These are phyloP conservation scores for Hyaloperonospora brassicae DNA, from an alignment of 352 stramenopile genomes.

Conservation along the genomic window DNA sequence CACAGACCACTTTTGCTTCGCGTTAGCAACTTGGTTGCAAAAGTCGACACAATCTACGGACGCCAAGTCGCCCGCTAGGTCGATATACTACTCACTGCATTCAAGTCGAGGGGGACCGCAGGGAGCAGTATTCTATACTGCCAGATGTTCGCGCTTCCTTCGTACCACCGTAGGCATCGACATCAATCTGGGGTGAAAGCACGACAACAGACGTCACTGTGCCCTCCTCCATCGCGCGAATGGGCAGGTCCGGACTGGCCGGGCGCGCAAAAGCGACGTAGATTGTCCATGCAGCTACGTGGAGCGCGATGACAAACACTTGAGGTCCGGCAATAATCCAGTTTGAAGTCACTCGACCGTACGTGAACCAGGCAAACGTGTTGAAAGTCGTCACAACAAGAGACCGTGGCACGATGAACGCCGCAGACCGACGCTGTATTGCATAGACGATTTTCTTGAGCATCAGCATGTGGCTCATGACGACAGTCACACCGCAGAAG, in stretches of 20 bases:
- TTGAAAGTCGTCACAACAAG: slow-evolving; percentile 39
- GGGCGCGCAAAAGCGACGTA: slow-evolving; percentile 25
- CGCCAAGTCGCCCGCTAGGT: too few relatives aligned
- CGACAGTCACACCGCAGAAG: slow-evolving; percentile 26
- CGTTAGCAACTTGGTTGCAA: too few relatives aligned
- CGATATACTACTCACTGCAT: too few relatives aligned
- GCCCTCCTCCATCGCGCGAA: too few relatives aligned
- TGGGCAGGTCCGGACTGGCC: not conserved
- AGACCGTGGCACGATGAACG: slow-evolving; percentile 30
- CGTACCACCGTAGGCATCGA: too few relatives aligned
- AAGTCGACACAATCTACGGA: too few relatives aligned
- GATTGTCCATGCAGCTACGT: slow-evolving; percentile 26
- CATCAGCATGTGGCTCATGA: slow-evolving; percentile 35
- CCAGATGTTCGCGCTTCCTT: too few relatives aligned
- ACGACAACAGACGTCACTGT: too few relatives aligned
- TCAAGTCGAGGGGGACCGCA: too few relatives aligned
- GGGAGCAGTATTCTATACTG: too few relatives aligned
- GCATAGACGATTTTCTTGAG: slow-evolving; percentile 33
- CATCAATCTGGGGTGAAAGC: too few relatives aligned
- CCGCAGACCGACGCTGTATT: slow-evolving; percentile 29
- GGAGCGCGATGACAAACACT: slow-evolving; percentile 32
- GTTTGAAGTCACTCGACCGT: slow-evolving; percentile 35
- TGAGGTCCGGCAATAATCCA: slow-evolving; percentile 50
- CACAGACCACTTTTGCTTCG: too few relatives aligned
- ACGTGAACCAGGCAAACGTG: slow-evolving; percentile 45